Evolutionary conservation across 495 filamentous ascomycete genomes (phyloP).

Genomic region (Penicillium soppii): DNA sequence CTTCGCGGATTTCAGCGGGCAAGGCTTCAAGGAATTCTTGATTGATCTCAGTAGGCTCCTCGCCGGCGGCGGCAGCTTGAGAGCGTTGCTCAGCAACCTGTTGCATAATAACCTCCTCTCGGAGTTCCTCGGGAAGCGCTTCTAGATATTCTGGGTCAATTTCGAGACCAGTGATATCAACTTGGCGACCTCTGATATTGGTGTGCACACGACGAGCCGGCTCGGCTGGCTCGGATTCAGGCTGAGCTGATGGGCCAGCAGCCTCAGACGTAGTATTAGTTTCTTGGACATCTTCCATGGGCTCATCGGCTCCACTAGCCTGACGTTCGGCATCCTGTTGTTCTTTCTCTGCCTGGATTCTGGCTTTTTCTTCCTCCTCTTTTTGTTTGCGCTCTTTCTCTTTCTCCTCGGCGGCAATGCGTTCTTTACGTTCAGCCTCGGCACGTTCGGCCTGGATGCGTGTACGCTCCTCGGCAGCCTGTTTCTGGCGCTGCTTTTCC

Average conservation of each 20-base stretch:
- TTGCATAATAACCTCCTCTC: conserved; percentile 91
- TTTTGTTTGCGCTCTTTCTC: conserved; percentile 59
- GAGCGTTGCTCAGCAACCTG: conserved; percentile 80
- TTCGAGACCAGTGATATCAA: conserved; percentile 90
- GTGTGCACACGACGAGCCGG: conserved; percentile 63
- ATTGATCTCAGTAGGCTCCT: conserved; percentile 83
- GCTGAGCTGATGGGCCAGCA: conserved; percentile 28
- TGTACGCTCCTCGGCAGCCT: conserved; percentile 47
- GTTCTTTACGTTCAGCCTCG: conserved; percentile 51
- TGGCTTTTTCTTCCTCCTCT: conserved; percentile 61
- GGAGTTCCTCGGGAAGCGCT: conserved; percentile 88
- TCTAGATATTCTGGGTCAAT: conserved; percentile 94
- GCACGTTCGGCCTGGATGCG: conserved; percentile 45
- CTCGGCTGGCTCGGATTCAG: conserved; percentile 50
- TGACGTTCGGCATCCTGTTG: conserved; percentile 48
- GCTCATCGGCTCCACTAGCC: conserved; percentile 46
- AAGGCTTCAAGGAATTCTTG: conserved; percentile 93
- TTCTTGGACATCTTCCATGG: conserved; percentile 86
- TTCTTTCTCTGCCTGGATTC: conserved; percentile 43
- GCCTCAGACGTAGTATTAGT: conserved; percentile 40
- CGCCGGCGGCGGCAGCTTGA: conserved; percentile 74
- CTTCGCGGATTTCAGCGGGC: conserved; percentile 82
- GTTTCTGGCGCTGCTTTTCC: conserved; percentile 61
- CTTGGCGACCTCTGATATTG: conserved; percentile 75
- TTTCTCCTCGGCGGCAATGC: conserved; percentile 59